These are phyloP conservation scores for Alternaria burnsii DNA, from an alignment of 2,329 filamentous ascomycete species.

Conservation along the genomic window DNA sequence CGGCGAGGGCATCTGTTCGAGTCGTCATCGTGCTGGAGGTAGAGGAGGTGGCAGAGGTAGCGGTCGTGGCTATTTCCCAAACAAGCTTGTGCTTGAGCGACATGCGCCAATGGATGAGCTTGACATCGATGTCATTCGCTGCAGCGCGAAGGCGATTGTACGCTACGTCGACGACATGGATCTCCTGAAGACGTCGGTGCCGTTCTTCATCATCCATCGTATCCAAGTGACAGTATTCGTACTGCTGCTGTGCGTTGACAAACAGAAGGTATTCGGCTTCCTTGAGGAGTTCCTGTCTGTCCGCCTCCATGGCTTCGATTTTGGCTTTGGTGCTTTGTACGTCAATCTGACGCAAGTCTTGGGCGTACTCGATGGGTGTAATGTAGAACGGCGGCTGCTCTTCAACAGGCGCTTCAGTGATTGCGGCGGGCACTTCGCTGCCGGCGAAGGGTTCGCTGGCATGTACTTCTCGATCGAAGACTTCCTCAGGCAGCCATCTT, in stretches of 20 bases:
- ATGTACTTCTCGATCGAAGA: constrained; percentile 25
- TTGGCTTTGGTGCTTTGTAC: constrained; percentile 15
- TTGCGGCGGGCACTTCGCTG: background rate
- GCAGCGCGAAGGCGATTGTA: constrained; percentile 28
- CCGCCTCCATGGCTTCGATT: constrained; percentile 25
- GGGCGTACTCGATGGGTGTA: constrained; percentile 30
- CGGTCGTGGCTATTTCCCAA: constrained; percentile 12
- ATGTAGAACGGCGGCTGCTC: constrained; percentile 29
- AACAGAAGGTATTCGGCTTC: constrained; percentile 34
- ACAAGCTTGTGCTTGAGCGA: constrained; percentile 31
- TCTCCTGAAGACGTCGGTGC: constrained; percentile 24
- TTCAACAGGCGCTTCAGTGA: background rate
- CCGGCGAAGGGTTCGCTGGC: constrained; percentile 5
- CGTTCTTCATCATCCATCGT: constrained; percentile 27
- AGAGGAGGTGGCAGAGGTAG: no score
- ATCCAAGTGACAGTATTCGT: constrained; percentile 30
- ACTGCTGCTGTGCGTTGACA: constrained; percentile 28
- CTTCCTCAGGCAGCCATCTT: constrained; percentile 27
- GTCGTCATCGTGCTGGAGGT: background rate
- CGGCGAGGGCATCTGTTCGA: background rate
- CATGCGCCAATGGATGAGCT: constrained; percentile 25
- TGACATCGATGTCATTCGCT: constrained; percentile 27
- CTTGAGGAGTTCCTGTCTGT: constrained; percentile 24
- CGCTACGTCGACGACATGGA: constrained; percentile 30
- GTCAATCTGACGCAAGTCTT: constrained; percentile 27